Evolutionary conservation across 2,329 filamentous ascomycete species (phyloP).

Genomic region (Dactylellina cionopaga): DNA sequence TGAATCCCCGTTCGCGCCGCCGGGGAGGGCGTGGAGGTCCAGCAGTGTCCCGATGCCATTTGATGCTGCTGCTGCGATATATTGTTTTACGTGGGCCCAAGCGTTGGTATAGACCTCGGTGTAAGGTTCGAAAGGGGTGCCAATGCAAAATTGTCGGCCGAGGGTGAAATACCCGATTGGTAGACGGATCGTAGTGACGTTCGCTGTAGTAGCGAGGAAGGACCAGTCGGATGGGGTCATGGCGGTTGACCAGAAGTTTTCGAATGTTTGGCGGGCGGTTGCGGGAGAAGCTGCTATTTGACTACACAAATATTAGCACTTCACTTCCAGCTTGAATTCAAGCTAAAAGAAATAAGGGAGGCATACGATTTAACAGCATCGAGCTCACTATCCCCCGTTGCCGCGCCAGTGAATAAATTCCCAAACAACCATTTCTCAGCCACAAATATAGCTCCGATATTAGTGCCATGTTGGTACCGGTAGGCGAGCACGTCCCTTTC

Average conservation of each 20-base stretch:
- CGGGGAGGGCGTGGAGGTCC: slow-evolving; percentile 70
- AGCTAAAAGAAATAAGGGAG: background rate
- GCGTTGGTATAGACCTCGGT: slow-evolving; percentile 66
- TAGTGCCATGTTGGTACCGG: slow-evolving; percentile 70
- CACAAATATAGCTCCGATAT: slow-evolving; percentile 70
- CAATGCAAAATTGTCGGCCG: slow-evolving; percentile 64
- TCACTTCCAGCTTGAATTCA: too few species aligned
- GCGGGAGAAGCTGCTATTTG: background rate
- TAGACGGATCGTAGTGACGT: slow-evolving; percentile 69
- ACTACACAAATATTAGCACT: too few species aligned
- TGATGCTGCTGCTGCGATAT: slow-evolving; percentile 63
- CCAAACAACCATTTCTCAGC: slow-evolving; percentile 69
- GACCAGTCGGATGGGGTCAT: slow-evolving; percentile 66
- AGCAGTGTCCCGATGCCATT: slow-evolving; percentile 68
- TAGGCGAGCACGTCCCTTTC: slow-evolving; percentile 65
- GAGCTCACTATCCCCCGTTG: slow-evolving; percentile 64
- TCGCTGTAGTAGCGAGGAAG: slow-evolving; percentile 66
- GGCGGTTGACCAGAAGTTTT: slow-evolving; percentile 67
- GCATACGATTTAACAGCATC: slow-evolving; percentile 62
- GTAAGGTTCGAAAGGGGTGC: slow-evolving; percentile 66
- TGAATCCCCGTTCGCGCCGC: slow-evolving; percentile 68
- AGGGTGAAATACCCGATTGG: slow-evolving; percentile 71
- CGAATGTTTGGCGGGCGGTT: slow-evolving; percentile 65
- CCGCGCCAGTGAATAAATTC: slow-evolving; percentile 64
- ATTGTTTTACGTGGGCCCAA: slow-evolving; percentile 65